These are phyloP conservation scores for Metarhizium brunneum DNA, from an alignment of 2,329 filamentous ascomycete genomes.

Conservation along the genomic window DNA sequence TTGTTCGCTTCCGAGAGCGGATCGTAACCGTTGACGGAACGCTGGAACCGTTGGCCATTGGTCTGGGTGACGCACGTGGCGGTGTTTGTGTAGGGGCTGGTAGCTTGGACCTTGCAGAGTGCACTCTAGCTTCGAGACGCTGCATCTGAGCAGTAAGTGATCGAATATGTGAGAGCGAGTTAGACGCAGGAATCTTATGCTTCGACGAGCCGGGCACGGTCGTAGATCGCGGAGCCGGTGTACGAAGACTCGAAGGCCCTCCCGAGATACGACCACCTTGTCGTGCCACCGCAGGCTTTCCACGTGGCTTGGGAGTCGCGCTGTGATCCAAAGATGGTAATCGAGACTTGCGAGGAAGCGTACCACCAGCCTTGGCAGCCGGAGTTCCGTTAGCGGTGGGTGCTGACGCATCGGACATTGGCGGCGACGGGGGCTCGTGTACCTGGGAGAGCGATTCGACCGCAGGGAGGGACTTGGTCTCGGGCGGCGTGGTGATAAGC, in stretches of 20 bases:
- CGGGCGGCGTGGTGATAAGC: conserved; percentile 79
- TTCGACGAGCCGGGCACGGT: conserved; percentile 48
- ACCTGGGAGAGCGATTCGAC: conserved; percentile 53
- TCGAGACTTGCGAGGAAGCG: conserved; percentile 35
- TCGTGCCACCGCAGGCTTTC: conserved; percentile 27
- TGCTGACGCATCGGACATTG: conserved; percentile 76
- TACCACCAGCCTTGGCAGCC: conserved; percentile 24
- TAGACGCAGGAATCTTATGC: conserved; percentile 45
- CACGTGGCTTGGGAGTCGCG: conserved; percentile 48
- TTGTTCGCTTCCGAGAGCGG: conserved; percentile 60
- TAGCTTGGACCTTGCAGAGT: conserved; percentile 83
- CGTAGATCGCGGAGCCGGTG: conserved; percentile 30
- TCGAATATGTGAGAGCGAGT: conserved; percentile 85
- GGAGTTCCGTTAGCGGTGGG: conserved; percentile 44
- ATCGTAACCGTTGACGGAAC: conserved; percentile 49
- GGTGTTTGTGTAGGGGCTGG: conserved; percentile 73
- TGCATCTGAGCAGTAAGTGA: conserved; percentile 95
- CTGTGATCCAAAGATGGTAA: conserved; percentile 46
- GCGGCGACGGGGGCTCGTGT: conserved; percentile 83
- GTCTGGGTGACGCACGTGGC: conserved; percentile 68
- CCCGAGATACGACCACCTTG: conserved; percentile 33
- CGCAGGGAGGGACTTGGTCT: conserved; percentile 52
- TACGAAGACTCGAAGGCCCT: conserved; percentile 36
- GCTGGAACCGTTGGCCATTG: conserved; percentile 8
- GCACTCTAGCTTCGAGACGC: conserved; percentile 85